phyloP scores from a whole-genome alignment of 2,329 filamentous ascomycete species.

The Dothistroma pini region DNA sequence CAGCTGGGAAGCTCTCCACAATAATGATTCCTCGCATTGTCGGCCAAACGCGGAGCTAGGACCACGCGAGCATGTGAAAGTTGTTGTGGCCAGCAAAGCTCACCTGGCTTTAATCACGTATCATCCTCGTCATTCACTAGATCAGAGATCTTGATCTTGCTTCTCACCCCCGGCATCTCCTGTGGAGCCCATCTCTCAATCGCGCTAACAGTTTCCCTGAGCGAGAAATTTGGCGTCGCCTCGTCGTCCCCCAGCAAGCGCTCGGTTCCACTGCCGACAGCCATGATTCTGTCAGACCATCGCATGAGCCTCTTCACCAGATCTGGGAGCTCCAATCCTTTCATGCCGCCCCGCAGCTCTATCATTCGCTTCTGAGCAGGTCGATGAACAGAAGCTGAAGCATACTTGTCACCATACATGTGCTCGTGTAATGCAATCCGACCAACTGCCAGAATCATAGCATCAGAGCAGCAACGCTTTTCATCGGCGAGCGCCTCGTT shows the following conservation, averaged over 20 bases:
- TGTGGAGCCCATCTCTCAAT: conserved; percentile 32
- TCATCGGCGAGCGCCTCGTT: conserved; percentile 27
- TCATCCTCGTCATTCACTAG: conserved; percentile 27
- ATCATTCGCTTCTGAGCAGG: conserved; percentile 36
- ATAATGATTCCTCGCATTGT: background rate
- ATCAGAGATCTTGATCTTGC: conserved; percentile 30
- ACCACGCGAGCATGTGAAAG: background rate
- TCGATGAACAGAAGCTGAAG: conserved; percentile 31
- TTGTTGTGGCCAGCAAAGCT: background rate
- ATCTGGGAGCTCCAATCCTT: conserved; percentile 29
- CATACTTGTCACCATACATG: conserved; percentile 34
- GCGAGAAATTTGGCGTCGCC: conserved; percentile 22
- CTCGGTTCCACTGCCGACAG: conserved; percentile 31
- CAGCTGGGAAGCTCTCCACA: background rate
- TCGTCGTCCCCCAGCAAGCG: conserved; percentile 31
- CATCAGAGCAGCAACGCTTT: conserved; percentile 22
- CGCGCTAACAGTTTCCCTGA: conserved; percentile 30
- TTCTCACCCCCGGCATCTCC: conserved; percentile 28
- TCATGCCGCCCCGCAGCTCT: conserved; percentile 33
- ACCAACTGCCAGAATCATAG: conserved; percentile 31
- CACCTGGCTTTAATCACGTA: conserved; percentile 5
- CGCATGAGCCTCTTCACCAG: conserved; percentile 35
- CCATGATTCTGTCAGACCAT: conserved; percentile 34
- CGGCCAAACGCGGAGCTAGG: background rate
- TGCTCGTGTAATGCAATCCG: conserved; percentile 36